Evolutionary conservation across 495 filamentous ascomycete species (phyloP).

Genomic region (Pseudomonodictys pantanalensis): DNA sequence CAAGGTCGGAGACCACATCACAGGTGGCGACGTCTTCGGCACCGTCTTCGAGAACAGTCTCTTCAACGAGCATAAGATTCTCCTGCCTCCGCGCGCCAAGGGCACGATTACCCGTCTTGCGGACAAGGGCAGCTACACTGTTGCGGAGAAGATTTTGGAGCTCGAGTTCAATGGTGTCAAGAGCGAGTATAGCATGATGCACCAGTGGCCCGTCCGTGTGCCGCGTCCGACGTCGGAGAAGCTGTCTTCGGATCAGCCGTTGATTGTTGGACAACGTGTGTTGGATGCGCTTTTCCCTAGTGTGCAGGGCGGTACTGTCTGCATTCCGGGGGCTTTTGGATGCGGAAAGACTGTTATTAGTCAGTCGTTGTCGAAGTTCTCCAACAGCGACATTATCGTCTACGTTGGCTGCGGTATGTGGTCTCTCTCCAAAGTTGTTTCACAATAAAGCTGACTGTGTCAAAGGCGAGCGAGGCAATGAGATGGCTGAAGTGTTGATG

Average conservation of each 20-base stretch:
- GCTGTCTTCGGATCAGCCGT: constrained; percentile 78
- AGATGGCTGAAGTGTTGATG: constrained; percentile 99
- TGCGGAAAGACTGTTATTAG: constrained; percentile 99
- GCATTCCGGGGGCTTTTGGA: constrained; percentile 97
- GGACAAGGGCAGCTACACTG: constrained; percentile 85
- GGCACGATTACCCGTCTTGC: constrained; percentile 91
- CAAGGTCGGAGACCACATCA: constrained; percentile 96
- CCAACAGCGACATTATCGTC: constrained; percentile 97
- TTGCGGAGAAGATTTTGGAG: constrained; percentile 91
- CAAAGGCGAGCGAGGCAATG: constrained; percentile 84
- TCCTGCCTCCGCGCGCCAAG: constrained; percentile 84
- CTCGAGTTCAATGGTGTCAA: constrained; percentile 96
- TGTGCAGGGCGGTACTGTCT: constrained; percentile 95
- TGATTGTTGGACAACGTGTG: constrained; percentile 95
- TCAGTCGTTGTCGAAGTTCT: constrained; percentile 98
- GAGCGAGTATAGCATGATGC: constrained; percentile 93
- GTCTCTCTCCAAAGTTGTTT: background rate
- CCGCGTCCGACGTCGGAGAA: constrained; percentile 88
- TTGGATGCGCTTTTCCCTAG: constrained; percentile 96
- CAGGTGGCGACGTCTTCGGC: constrained; percentile 93
- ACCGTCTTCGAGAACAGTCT: constrained; percentile 94
- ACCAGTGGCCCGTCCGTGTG: constrained; percentile 98
- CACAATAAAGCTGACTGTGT: background rate
- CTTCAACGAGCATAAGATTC: constrained; percentile 89
- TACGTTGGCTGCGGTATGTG: constrained; percentile 80